phyloP scores from a whole-genome alignment of 2,329 filamentous ascomycete species.

The Scleromitrula shiraiana region DNA sequence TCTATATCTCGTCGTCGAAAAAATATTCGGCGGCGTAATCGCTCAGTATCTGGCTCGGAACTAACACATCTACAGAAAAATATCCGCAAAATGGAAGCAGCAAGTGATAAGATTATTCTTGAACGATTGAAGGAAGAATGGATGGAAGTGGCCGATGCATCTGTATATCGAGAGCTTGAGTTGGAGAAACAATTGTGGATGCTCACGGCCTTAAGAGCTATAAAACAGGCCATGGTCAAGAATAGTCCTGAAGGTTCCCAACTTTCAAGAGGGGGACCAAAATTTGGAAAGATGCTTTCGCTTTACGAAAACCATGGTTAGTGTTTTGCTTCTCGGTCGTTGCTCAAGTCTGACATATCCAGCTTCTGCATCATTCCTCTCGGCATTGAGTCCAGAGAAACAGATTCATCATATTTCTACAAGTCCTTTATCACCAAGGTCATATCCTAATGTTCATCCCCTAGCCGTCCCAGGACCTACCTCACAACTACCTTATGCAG shows the following conservation, averaged over 20 bases:
- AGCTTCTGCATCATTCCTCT: conserved; percentile 26
- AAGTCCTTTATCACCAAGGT: conserved; percentile 28
- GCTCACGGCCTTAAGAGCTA: conserved; percentile 43
- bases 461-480: conserved; percentile 30
- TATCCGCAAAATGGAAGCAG: conserved; percentile 46
- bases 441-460: conserved; percentile 29
- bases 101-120: conserved; percentile 44
- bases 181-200: conserved; percentile 55
- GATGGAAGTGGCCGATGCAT: conserved; percentile 37
- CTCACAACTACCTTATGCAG: conserved; percentile 31
- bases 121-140: conserved; percentile 46
- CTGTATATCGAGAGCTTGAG: conserved; percentile 42
- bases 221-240: not conserved
- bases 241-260: not conserved
- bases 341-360: conserved; percentile 1
- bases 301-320: conserved; percentile 28
- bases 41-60: conserved; percentile 13
- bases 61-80: conserved; percentile 41
- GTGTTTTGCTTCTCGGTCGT: not conserved
- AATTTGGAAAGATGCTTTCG: conserved; percentile 20
- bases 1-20: conserved; percentile 3
- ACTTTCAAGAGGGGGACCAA: not conserved
- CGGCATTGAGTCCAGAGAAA: conserved; percentile 29
- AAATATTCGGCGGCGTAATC: conserved; percentile 3
- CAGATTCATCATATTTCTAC: conserved; percentile 39